Evolutionary conservation across 1,139 yeast species (phyloP), one percentile per base, ranked within the genome.

Genomic region (Saccharomyces hybrid): DNA sequence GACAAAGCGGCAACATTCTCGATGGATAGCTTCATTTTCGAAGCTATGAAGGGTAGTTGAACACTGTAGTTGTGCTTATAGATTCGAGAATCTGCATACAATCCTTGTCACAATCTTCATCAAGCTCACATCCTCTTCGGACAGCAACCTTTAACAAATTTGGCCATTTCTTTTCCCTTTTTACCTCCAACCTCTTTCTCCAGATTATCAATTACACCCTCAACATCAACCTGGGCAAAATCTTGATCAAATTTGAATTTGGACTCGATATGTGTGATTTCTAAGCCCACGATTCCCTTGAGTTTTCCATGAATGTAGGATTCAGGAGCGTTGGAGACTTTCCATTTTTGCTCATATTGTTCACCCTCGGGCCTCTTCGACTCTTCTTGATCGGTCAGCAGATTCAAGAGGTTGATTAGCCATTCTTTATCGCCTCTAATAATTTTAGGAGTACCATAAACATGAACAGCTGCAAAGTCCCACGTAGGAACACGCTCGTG

Each of bases 401-500:
- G 64, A 26, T 73, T 71, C 52, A 84, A 69, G 62, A 80, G 84
- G 1, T 67, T 58, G 53, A 78, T 65, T 4, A 82, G 75, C 73
- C 79, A 81, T n/a, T 73, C 76, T 12, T 71, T 68, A 57, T 79
- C 82, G 51, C 75, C 78, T 14, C 55, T 53, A 19, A 80, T 67
- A 9, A 84, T 66, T 19, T 59, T 72, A 8, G 86, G 77, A 48
- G 68, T 75, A 2, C 89, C 89, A 55, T 79, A 73, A 47, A 80
- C 75, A 63, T 84, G 88, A 42, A 80, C 84, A 3, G 81, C 71
- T 1, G 81, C 83, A 70, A 80, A 84, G 67, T 81, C 84, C 90
- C 89, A 84, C 0, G 90, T 84, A 11, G 89, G 88, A 9, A 83
- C 90, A 46, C 76, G 78, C 62, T 82, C 83, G 58, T 82, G 86